Conservation (phyloP, 495 filamentous ascomycete species). For the Penicillium daleae region DNA sequence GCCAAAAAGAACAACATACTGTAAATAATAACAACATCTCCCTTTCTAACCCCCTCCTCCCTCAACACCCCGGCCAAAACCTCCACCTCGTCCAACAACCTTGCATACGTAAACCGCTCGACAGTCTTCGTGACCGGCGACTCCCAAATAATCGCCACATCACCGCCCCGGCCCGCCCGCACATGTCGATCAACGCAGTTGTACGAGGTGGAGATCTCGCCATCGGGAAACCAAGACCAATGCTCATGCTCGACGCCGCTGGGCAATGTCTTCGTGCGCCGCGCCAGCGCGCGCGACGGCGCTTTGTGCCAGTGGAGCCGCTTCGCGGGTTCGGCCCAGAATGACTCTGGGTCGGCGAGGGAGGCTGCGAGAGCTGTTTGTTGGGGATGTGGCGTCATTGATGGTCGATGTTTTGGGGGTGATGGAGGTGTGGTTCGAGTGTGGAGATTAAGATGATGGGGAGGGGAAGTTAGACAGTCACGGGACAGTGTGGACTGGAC, state of each 20-base stretch:
- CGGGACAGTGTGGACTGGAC: too few relatives aligned
- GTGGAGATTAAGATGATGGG: neutral
- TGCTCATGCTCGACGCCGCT: constrained; percentile 55
- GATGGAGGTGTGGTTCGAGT: neutral
- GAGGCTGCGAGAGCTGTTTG: constrained; percentile 43
- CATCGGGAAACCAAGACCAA: constrained; percentile 90
- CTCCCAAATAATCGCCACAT: constrained; percentile 83
- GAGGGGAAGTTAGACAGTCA: neutral
- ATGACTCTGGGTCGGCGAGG: constrained; percentile 61
- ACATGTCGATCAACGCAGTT: constrained; percentile 94
- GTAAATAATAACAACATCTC: constrained; percentile 92
- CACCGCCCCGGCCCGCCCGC: constrained; percentile 68
- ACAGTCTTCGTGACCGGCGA: constrained; percentile 81
- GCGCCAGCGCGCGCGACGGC: constrained; percentile 54
- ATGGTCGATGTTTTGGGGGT: neutral
- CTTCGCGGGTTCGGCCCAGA: constrained; percentile 77
- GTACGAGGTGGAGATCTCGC: constrained; percentile 86
- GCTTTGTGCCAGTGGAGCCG: constrained; percentile 80
- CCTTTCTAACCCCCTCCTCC: constrained; percentile 81
- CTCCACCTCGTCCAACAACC: constrained; percentile 83
- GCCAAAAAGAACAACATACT: constrained; percentile 55
- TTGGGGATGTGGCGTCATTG: constrained; percentile 41
- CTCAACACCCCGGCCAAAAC: constrained; percentile 78
- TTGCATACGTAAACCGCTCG: constrained; percentile 69
- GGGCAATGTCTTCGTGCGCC: constrained; percentile 50